Conservation (phyloP, 495 filamentous ascomycete species). For the Peziza echinospora region DNA sequence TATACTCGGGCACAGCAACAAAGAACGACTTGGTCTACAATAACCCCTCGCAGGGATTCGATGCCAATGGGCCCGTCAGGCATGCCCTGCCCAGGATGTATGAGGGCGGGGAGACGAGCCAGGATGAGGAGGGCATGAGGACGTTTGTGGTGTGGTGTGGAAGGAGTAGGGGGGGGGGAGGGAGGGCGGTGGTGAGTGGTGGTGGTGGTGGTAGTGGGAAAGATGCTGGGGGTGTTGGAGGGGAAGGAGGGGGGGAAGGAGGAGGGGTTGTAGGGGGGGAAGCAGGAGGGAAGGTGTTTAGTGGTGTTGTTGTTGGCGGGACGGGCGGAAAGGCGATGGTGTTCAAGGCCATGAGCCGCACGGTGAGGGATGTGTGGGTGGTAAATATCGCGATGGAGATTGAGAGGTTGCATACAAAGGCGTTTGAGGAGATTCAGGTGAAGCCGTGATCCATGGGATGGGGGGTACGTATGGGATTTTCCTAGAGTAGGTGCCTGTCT, state of each 20-base stretch:
- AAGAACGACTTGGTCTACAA: constrained; percentile 46
- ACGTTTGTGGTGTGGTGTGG: constrained; percentile 57
- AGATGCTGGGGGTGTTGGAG: constrained; percentile 22
- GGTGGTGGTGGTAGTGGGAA: constrained; percentile 23
- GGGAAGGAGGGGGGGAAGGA: constrained; percentile 9
- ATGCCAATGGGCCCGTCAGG: constrained; percentile 42
- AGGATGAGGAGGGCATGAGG: constrained; percentile 48
- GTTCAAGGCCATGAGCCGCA: constrained; percentile 46
- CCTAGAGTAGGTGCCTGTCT: too few relatives aligned
- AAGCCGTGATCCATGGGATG: constrained; percentile 17
- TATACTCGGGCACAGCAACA: constrained; percentile 47
- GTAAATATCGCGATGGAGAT: constrained; percentile 52
- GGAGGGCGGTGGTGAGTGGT: constrained; percentile 33
- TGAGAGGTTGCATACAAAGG: constrained; percentile 38
- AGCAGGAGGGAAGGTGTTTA: constrained; percentile 20
- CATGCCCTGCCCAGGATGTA: constrained; percentile 44
- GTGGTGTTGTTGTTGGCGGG: constrained; percentile 25
- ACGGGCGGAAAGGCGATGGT: constrained; percentile 43
- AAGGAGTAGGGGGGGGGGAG: constrained; percentile 31
- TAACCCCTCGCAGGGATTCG: constrained; percentile 49
- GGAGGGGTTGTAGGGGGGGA: constrained; percentile 14
- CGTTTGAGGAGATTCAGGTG: constrained; percentile 38
- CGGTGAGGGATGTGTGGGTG: constrained; percentile 59
- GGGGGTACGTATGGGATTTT: too few relatives aligned
- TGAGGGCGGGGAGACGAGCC: constrained; percentile 42